A percentile compares a stretch with the other conserved stretches of the same genome.
Conservation (phyloP, 75 land plant species). For the Larix kaempferi region DNA sequence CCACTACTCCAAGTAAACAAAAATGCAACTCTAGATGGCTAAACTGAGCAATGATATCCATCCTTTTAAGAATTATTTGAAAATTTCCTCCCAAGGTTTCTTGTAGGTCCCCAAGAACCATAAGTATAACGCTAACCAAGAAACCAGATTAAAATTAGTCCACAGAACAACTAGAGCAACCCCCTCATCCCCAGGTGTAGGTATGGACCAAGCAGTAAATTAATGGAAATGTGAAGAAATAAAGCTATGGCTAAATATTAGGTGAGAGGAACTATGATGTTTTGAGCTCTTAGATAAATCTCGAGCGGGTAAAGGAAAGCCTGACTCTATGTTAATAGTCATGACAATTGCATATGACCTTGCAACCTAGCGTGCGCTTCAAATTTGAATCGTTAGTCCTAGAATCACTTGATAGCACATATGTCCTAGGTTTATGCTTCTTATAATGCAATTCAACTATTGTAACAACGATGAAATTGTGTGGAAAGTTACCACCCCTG, state of each 20-base stretch:
- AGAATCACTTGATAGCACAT: no score
- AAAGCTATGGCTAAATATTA: conserved; percentile 33
- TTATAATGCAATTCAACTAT: no score
- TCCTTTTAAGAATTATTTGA: conserved; percentile 17
- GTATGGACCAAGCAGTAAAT: conserved; percentile 29
- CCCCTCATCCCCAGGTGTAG: conserved; percentile 45
- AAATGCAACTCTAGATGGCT: conserved; percentile 62
- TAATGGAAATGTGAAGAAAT: conserved; percentile 45
- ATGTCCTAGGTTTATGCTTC: no score
- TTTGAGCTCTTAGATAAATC: conserved; percentile 37
- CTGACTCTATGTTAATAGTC: not conserved
- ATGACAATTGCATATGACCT: no score
- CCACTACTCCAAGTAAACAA: conserved; percentile 84
- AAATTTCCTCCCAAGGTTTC: conserved; percentile 21
- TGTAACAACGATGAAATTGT: no score
- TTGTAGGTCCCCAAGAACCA: conserved; percentile 26
- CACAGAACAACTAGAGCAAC: conserved; percentile 48
- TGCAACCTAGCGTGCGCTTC: no score
- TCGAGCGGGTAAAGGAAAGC: conserved; percentile 37
- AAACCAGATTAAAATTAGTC: conserved; percentile 38
- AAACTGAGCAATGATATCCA: conserved; percentile 40
- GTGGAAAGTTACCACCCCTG: no score
- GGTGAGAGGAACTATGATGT: conserved; percentile 51
- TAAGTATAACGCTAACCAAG: conserved; percentile 30
- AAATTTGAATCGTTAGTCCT: no score